These are phyloP conservation scores for Rhododendron williamsianum DNA, from an alignment of 148 eudicot species.

Conservation along the genomic window DNA sequence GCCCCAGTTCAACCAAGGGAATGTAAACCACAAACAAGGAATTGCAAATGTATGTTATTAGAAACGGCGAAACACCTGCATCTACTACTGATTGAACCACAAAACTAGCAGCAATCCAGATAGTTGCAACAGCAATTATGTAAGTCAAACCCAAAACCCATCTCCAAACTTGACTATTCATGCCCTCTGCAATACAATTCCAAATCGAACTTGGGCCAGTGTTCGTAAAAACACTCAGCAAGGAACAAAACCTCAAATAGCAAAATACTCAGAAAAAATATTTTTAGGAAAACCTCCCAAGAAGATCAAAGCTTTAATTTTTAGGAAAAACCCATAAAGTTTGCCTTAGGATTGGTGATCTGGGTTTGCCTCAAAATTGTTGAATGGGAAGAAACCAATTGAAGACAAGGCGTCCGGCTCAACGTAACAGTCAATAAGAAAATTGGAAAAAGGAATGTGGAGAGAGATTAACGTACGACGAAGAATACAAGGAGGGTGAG, in stretches of 20 bases:
- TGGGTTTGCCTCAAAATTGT: background rate
- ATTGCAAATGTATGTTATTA: conserved; percentile 90
- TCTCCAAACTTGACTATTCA: conserved; percentile 64
- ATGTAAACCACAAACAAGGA: conserved; percentile 79
- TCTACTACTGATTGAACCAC: conserved; percentile 95
- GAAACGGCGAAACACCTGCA: conserved; percentile 86
- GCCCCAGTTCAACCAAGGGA: conserved; percentile 65
- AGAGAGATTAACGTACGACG: background rate
- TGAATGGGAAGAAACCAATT: background rate
- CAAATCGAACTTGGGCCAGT: background rate
- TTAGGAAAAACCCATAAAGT: background rate
- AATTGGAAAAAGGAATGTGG: background rate
- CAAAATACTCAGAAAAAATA: background rate
- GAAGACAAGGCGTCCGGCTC: background rate
- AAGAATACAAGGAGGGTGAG: background rate
- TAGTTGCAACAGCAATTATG: conserved; percentile 78
- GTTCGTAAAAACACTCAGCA: background rate
- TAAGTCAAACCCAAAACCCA: conserved; percentile 85
- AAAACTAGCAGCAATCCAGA: conserved; percentile 99
- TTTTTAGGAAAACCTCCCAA: background rate
- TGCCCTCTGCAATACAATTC: conserved; percentile 22
- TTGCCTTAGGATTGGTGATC: background rate
- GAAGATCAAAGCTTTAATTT: no score
- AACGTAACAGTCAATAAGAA: background rate
- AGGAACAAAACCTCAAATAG: background rate